Evolutionary conservation across 495 filamentous ascomycete genomes (phyloP).

Genomic region (Peziza echinospora): DNA sequence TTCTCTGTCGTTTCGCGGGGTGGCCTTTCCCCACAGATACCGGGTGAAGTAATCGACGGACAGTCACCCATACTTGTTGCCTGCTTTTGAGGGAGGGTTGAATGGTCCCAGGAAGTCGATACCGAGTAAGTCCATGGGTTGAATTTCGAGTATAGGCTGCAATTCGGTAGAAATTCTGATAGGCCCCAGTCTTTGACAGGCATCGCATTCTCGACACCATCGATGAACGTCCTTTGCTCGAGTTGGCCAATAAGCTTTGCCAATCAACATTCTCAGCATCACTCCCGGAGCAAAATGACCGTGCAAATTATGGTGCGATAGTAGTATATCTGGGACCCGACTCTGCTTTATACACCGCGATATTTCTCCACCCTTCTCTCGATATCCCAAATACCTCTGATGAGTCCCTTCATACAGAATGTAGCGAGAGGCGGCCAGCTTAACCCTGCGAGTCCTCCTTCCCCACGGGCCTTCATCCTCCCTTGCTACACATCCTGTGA

Average conservation of each 20-base stretch:
- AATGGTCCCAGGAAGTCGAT: slow-evolving; percentile 2
- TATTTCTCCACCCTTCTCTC: no score
- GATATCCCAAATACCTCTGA: no score
- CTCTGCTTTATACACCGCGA: no score
- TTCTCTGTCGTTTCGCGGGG: background rate
- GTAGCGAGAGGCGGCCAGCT: no score
- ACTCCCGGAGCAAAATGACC: no score
- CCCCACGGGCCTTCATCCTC: no score
- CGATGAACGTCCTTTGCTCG: background rate
- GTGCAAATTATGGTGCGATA: no score
- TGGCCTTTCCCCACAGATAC: background rate
- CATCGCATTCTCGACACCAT: background rate
- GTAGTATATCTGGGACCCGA: no score
- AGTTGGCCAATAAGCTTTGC: background rate
- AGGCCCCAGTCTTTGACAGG: slow-evolving; percentile 1
- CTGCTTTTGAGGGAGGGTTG: fast-evolving
- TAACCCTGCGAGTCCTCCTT: background rate
- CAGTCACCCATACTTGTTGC: slow-evolving; percentile 1
- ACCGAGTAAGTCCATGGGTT: slow-evolving; percentile 1
- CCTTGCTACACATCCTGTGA: no score
- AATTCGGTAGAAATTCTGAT: background rate
- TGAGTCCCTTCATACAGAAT: no score
- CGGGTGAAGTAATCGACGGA: slow-evolving; percentile 4
- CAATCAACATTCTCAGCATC: no score
- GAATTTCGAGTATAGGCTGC: background rate